These are phyloP conservation scores for Leccinum obscurum DNA, from an alignment of 768 basidiomycete genomes.

Conservation along the genomic window DNA sequence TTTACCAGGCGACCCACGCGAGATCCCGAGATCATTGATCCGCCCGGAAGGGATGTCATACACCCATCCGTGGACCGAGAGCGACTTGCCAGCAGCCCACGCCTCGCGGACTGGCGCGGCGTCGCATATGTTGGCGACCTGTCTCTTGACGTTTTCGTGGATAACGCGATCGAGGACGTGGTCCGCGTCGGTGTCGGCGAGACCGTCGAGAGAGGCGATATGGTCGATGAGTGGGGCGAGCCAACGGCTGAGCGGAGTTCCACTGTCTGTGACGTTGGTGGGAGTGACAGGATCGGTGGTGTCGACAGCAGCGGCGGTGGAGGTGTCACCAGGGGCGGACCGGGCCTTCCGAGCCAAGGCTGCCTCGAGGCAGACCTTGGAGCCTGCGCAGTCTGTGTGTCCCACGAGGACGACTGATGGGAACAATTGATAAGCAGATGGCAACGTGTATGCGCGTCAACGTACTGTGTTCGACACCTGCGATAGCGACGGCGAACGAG, in stretches of 20 bases:
- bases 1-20: conserved; percentile 22
- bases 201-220: conserved; percentile 38
- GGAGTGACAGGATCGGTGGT: too few relatives aligned
- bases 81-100: conserved; percentile 41
- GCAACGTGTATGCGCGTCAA: not conserved
- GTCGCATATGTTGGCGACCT: conserved; percentile 52
- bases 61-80: conserved; percentile 74
- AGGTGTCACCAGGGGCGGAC: conserved; percentile 14
- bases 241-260: conserved; percentile 65
- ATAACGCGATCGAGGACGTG: conserved; percentile 50
- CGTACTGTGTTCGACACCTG: conserved; percentile 79
- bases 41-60: conserved; percentile 62
- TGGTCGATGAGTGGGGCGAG: conserved; percentile 64
- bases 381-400: conserved; percentile 83
- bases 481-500: conserved; percentile 65
- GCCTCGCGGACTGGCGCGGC: conserved; percentile 46
- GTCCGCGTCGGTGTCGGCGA: conserved; percentile 36
- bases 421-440: not conserved
- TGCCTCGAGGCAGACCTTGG: conserved; percentile 52
- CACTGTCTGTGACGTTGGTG: not conserved
- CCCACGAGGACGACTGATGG: conserved; percentile 74
- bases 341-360: conserved; percentile 8
- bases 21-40: conserved; percentile 58
- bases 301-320: conserved; percentile 21
- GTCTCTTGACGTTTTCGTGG: conserved; percentile 58